Base-by-base conservation (phyloP, 148 eudicot species). In the Silene uniflora region DNA sequence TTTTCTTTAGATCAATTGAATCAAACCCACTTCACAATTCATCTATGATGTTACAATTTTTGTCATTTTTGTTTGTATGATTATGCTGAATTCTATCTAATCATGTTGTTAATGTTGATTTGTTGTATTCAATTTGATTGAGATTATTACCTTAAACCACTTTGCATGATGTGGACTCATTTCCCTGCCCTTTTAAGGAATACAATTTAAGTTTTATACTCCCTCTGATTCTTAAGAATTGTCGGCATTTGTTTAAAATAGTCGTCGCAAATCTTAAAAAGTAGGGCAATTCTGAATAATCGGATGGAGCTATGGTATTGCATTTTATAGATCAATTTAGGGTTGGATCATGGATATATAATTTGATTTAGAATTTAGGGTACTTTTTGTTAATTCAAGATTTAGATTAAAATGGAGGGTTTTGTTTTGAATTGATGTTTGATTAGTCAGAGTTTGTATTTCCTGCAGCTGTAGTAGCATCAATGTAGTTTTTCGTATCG, bases 51-150 rank as follows among this genome's bases (percentile, higher is more conserved):
- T 54, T 68, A 12, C 59, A 52, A 44, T 65, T 73, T 69, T 78
- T 47, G 25, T 32, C 70, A 16, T 22, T 49, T 76, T 59, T 56
- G 5, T 1, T 1, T n/a, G 0, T 80, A 39, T 39, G 44, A 39
- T 39, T 80, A 75, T 67, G 77, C 76, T 69, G 73, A 81, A 79
- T 85, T 83, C 27, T 71, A 25, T 63, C 60, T n/a, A 64, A 80
- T 84, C 61, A 67, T 78, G 79, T 61, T 65, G 13, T 71, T 32
- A 67, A 63, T 63, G 77, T 69, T 75, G 62, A 49, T 76, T 72
- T 17, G 5, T 29, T 72, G 39, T 14, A 42, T 74, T 70, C 72
- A 63, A 60, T 74, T 64, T 73, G 58, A 76, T 42, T 35, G 62
- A 44, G 73, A 80, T 80, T 80, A 22, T 80, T 65, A 16, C 67